These are phyloP conservation scores for Fusarium ramigenum DNA, from an alignment of 2,329 filamentous ascomycete species.

Conservation along the genomic window DNA sequence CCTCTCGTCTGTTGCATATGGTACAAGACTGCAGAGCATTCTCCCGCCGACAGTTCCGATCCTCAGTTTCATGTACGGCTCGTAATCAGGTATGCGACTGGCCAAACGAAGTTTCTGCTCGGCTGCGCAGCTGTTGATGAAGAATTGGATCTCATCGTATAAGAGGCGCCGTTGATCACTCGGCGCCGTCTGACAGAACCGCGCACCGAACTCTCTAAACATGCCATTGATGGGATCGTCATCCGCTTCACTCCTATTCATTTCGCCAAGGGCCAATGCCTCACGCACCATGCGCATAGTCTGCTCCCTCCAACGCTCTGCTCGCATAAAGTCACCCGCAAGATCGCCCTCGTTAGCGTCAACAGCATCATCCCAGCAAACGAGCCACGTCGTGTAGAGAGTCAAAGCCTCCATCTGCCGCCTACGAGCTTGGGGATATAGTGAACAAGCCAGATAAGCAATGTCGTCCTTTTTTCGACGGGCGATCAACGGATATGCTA, in stretches of 20 bases:
- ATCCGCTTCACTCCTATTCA: neutral
- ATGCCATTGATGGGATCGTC: slow-evolving; percentile 38
- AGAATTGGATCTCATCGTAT: slow-evolving; percentile 37
- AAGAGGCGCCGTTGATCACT: slow-evolving; percentile 31
- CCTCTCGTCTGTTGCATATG: slow-evolving; percentile 32
- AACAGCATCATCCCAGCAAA: slow-evolving; percentile 48
- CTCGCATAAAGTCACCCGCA: slow-evolving; percentile 38
- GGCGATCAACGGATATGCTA: slow-evolving; percentile 42
- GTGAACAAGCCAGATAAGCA: slow-evolving; percentile 28
- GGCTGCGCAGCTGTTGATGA: slow-evolving; percentile 38
- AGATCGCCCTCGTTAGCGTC: slow-evolving; percentile 45
- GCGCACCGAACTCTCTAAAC: slow-evolving; percentile 38
- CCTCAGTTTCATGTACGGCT: slow-evolving; percentile 44
- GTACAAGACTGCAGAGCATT: slow-evolving; percentile 42
- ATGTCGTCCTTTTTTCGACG: slow-evolving; percentile 48
- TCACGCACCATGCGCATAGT: slow-evolving; percentile 34
- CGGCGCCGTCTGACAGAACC: slow-evolving; percentile 3
- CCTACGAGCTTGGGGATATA: slow-evolving; percentile 38
- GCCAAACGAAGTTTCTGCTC: slow-evolving; percentile 44
- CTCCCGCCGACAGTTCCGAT: slow-evolving; percentile 42
- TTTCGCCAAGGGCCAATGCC: slow-evolving; percentile 27
- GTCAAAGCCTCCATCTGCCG: slow-evolving; percentile 35
- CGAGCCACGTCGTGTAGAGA: slow-evolving; percentile 43
- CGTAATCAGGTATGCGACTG: slow-evolving; percentile 37
- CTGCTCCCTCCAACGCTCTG: slow-evolving; percentile 39